A percentile compares a stretch with the other conserved stretches of the same genome.
Conservation (phyloP, 73 alveolate species). For the Paramecium sonneborni region DNA sequence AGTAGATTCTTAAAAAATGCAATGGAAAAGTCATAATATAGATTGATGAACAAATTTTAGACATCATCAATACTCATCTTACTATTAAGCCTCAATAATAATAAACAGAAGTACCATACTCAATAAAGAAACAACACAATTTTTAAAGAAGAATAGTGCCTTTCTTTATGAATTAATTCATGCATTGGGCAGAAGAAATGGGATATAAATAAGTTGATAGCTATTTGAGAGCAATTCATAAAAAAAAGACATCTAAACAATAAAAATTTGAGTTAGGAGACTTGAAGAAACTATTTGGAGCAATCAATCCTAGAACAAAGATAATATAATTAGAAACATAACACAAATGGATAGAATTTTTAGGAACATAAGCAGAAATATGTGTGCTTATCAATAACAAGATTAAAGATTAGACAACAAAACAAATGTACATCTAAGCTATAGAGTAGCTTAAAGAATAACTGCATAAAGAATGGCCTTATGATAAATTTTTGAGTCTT, state of each 20-base stretch:
- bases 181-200: constrained; percentile 58
- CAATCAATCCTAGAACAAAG: constrained; percentile 50
- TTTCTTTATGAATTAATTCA: constrained; percentile 38
- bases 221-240: constrained; percentile 31
- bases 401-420: constrained; percentile 12
- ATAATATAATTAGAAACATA: not conserved
- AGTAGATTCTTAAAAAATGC: constrained; percentile 7
- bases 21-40: not conserved
- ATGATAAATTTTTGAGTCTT: constrained; percentile 22
- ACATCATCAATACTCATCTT: not conserved
- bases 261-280: constrained; percentile 55
- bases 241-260: constrained; percentile 39
- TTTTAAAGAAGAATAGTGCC: constrained; percentile 40
- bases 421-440: constrained; percentile 28
- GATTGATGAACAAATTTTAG: constrained; percentile 2
- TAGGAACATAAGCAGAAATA: constrained; percentile 43
- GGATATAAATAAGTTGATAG: constrained; percentile 52
- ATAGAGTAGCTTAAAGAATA: not conserved
- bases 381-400: constrained; percentile 37
- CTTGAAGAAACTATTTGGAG: constrained; percentile 40
- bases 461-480: not conserved
- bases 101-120: not conserved
- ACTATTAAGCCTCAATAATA: not conserved
- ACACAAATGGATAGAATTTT: constrained; percentile 41
- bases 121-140: constrained; percentile 6